Conservation (phyloP, 1,139 yeast genomes). For the Hyphopichia pseudoburtonii region DNA sequence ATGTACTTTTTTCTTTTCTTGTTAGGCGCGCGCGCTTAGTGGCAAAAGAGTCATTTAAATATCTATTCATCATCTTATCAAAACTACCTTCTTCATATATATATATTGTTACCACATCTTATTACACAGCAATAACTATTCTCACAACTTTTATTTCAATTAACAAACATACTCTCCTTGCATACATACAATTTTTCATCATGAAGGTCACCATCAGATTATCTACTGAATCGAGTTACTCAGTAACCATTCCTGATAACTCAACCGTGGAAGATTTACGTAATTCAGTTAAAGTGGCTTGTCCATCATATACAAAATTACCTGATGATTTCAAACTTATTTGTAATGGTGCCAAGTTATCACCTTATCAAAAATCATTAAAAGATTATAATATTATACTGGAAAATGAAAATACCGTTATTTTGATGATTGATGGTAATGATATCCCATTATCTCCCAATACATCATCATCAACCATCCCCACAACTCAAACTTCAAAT, state of each 20-base stretch:
- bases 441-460: conserved; percentile 21
- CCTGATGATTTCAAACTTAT: conserved; percentile 50
- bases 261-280: conserved; percentile 51
- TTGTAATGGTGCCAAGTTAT: conserved; percentile 51
- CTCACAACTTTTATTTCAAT: too few relatives aligned
- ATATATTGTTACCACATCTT: too few relatives aligned
- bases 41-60: too few relatives aligned
- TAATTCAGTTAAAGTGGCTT: conserved; percentile 42
- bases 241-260: conserved; percentile 49
- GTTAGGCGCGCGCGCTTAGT: too few relatives aligned
- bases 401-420: conserved; percentile 33
- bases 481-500: conserved; percentile 4
- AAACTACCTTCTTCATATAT: too few relatives aligned
- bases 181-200: conserved; percentile 2
- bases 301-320: conserved; percentile 32
- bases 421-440: conserved; percentile 42
- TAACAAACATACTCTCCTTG: not conserved
- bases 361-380: conserved; percentile 27
- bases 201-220: conserved; percentile 46
- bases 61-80: too few relatives aligned
- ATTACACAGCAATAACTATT: too few relatives aligned
- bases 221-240: conserved; percentile 40
- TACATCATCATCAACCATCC: conserved; percentile 7
- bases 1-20: too few relatives aligned
- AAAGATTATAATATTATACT: conserved; percentile 22